These are phyloP conservation scores for Calonectria pseudoturangicola DNA, from an alignment of 2,329 filamentous ascomycete species.

Conservation along the genomic window DNA sequence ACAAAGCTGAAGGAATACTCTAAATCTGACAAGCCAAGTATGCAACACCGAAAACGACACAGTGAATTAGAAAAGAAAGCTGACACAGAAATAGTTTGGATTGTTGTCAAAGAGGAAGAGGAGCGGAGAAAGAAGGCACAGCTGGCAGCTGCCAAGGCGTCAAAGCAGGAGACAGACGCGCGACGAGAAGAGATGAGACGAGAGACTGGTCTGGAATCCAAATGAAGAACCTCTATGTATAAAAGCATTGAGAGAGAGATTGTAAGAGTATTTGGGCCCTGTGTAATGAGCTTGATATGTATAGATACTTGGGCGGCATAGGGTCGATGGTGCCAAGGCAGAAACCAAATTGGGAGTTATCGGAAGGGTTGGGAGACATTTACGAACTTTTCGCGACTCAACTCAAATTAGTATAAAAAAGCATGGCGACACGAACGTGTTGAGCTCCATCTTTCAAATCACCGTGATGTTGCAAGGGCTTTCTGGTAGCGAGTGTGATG, in stretches of 20 bases:
- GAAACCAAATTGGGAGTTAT: conserved; percentile 45
- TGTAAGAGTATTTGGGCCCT: conserved; percentile 50
- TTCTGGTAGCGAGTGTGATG: background rate
- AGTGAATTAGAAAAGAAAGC: background rate
- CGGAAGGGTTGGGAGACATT: conserved; percentile 25
- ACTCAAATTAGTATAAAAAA: conserved; percentile 13
- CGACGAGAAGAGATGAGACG: conserved; percentile 70
- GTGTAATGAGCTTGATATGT: conserved; percentile 43
- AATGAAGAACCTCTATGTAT: conserved; percentile 47
- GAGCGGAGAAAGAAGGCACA: conserved; percentile 63
- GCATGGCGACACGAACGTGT: background rate
- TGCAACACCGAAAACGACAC: conserved; percentile 56
- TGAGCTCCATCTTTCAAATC: background rate
- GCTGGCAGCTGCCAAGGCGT: conserved; percentile 59
- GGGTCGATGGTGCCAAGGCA: conserved; percentile 30
- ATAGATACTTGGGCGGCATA: conserved; percentile 43
- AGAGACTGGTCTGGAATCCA: conserved; percentile 66
- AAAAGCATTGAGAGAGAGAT: conserved; percentile 31
- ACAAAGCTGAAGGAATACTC: conserved; percentile 89
- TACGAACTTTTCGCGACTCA: conserved; percentile 36
- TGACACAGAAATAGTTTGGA: conserved; percentile 65
- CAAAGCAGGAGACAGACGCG: conserved; percentile 64
- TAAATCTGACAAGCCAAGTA: conserved; percentile 94
- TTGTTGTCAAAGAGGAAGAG: conserved; percentile 70
- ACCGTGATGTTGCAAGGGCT: background rate